Percentiles rank a stretch among this genome's conserved stretches.
phyloP scores from a whole-genome alignment of 2,329 filamentous ascomycete species.

The Sordariomycetes sp. region DNA sequence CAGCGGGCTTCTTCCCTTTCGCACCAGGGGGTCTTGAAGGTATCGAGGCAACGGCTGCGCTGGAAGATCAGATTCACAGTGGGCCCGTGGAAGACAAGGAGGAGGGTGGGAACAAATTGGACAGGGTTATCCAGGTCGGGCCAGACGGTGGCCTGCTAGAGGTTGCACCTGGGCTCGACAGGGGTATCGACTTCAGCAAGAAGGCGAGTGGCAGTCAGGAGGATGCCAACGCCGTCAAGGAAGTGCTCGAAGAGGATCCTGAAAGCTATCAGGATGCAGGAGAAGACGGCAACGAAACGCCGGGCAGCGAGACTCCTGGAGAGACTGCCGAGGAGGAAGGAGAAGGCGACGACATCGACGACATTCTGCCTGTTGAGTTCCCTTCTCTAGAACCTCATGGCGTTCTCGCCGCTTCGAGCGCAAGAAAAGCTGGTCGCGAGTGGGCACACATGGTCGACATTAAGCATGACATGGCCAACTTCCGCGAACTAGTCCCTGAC shows the following conservation, averaged over 20 bases:
- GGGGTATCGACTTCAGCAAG: slow-evolving; percentile 64
- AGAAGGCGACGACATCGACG: slow-evolving; percentile 64
- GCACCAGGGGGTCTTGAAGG: slow-evolving; percentile 82
- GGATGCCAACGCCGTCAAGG: slow-evolving; percentile 61
- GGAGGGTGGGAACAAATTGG: slow-evolving; percentile 43
- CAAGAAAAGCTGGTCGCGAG: slow-evolving; percentile 69
- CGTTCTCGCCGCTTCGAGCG: slow-evolving; percentile 60
- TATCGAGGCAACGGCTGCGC: slow-evolving; percentile 74
- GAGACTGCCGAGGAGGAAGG: slow-evolving; percentile 26
- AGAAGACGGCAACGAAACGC: slow-evolving; percentile 13
- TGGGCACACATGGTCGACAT: slow-evolving; percentile 99
- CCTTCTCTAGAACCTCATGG: slow-evolving; percentile 80
- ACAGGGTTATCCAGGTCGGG: slow-evolving; percentile 77
- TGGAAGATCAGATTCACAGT: slow-evolving; percentile 66
- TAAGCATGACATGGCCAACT: slow-evolving; percentile 87
- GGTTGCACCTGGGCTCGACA: slow-evolving; percentile 69
- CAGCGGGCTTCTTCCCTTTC: slow-evolving; percentile 90
- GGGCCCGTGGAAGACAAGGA: slow-evolving; percentile 29
- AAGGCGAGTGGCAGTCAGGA: slow-evolving; percentile 48
- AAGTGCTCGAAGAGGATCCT: slow-evolving; percentile 45
- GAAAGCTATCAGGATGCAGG: too few relatives aligned
- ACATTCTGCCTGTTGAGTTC: slow-evolving; percentile 84
- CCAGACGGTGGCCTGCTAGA: slow-evolving; percentile 70
- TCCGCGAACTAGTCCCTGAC: slow-evolving; percentile 83
- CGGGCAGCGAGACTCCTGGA: slow-evolving; percentile 12